Percentiles rank a stretch among this genome's conserved stretches.
These are phyloP conservation scores for Glonium stellatum DNA, from an alignment of 495 filamentous ascomycete species.

Conservation along the genomic window DNA sequence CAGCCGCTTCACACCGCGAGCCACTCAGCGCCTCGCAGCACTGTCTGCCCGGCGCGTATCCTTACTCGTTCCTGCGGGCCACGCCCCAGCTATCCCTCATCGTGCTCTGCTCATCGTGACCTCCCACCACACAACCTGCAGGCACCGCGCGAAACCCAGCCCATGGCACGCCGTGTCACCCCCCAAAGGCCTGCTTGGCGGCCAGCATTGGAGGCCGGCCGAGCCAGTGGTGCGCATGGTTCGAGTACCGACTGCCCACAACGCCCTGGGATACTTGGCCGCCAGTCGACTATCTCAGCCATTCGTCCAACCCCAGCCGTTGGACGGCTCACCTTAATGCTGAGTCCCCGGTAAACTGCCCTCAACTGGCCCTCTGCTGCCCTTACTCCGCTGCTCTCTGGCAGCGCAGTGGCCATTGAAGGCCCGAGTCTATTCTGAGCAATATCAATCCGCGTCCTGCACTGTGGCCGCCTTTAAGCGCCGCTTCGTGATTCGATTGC, in stretches of 20 bases:
- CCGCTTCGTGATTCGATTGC: constrained; percentile 22
- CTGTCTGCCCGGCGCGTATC: neutral
- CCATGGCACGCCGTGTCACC: constrained; percentile 18
- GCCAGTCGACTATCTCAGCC: neutral
- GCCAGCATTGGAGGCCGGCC: constrained; percentile 7
- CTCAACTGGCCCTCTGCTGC: constrained; percentile 8
- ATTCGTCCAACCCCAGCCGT: constrained; percentile 20
- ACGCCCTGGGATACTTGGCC: neutral
- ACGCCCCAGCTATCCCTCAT: constrained; percentile 1
- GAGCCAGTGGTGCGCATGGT: too few relatives aligned
- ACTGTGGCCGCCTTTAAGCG: constrained; percentile 23
- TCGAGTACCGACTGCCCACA: neutral
- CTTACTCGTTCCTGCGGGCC: constrained; percentile 3
- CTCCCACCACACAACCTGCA: constrained; percentile 7
- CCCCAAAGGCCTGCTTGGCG: constrained; percentile 8
- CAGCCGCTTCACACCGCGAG: neutral
- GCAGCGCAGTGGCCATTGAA: too few relatives aligned
- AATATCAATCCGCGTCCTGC: constrained; percentile 26
- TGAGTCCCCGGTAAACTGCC: constrained; percentile 15
- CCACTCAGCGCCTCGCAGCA: neutral
- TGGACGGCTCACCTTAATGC: constrained; percentile 24
- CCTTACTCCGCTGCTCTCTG: neutral
- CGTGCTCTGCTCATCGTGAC: neutral
- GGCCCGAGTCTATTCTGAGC: constrained; percentile 23
- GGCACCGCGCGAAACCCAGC: constrained; percentile 21